These are phyloP conservation scores for Globisporangium polare DNA, from an alignment of 352 stramenopile genomes.

Conservation along the genomic window DNA sequence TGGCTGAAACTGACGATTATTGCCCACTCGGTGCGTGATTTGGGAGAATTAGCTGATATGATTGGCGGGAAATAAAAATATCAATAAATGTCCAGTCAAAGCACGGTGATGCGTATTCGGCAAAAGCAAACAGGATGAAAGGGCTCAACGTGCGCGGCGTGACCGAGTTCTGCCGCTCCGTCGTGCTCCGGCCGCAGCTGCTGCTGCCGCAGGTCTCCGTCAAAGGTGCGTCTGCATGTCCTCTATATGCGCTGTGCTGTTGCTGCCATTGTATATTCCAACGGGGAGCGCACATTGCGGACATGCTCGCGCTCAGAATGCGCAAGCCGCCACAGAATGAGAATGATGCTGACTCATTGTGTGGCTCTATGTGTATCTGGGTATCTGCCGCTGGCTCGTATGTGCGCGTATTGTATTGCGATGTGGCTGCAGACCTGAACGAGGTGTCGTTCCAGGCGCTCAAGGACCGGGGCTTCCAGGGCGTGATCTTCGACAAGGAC, in stretches of 20 bases:
- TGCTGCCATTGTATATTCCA: not conserved
- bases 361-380: not conserved
- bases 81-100: constrained; percentile 15
- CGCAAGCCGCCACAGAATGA: not conserved
- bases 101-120: not conserved
- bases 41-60: not conserved
- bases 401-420: not conserved
- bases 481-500: constrained; percentile 97
- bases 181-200: constrained; percentile 65
- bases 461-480: constrained; percentile 83
- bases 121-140: constrained; percentile 30
- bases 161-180: constrained; percentile 73
- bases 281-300: not conserved
- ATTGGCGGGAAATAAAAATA: constrained; percentile 5
- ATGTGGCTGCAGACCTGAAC: constrained; percentile 51
- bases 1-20: not conserved
- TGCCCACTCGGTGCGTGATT: not conserved
- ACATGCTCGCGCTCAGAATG: not conserved
- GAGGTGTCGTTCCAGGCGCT: constrained; percentile 79
- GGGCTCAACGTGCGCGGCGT: constrained; percentile 78
- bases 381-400: not conserved
- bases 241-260: constrained; percentile 6
- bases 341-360: not conserved
- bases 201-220: constrained; percentile 81
- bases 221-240: constrained; percentile 31